Base-by-base conservation (phyloP, 257 asterid species). In the Ehretia macrophylla region DNA sequence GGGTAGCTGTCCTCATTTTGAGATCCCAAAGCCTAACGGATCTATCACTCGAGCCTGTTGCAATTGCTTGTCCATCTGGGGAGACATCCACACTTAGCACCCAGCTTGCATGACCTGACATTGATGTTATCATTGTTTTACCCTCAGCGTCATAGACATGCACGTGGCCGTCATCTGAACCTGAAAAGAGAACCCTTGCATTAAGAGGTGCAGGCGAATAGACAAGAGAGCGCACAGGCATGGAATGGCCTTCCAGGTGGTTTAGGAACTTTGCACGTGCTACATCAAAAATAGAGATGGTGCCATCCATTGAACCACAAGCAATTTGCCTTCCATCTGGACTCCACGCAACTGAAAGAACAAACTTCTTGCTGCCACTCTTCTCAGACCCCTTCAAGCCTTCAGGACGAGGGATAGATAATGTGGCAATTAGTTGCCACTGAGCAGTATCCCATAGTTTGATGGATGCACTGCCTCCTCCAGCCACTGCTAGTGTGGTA, bases 61-160 rank as follows among this genome's bases (percentile, higher is more conserved):
- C 97, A 64, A 93, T 70, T 13, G 97, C 97, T 16, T 71, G 72
- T n/a, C 99, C 99, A 14, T 89, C 99, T 0, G 92, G 99, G 19
- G 96, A 79, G 11, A 77, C 84, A 40, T 93, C 99, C 58, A 93
- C 87, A 45, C 96, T 86, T 68, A 86, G 74, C 22, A 89, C 96
- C 97, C 97, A 93, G 70, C 96, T 78, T 22, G 96, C 72, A 73
- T 93, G 95, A 45, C 97, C 97, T 0, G 99, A 89, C 72, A 93
- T 17, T 10, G 99, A 78, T 8, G 77, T 63, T 48, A 93, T 78
- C 77, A 86, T 58, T 19, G 88, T 76, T 64, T 86, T 93, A 27
- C 97, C 81, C 64, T 80, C 91, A 1, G 97, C 83, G 71, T 93
- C 99, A 49, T 89, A 86, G 27, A 81, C 74, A n/a, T 89, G 99